Evolutionary conservation across 108 stramenopile species (phyloP), one percentile per base, ranked within the genome.

Genomic region (Nitzschia sp.): DNA sequence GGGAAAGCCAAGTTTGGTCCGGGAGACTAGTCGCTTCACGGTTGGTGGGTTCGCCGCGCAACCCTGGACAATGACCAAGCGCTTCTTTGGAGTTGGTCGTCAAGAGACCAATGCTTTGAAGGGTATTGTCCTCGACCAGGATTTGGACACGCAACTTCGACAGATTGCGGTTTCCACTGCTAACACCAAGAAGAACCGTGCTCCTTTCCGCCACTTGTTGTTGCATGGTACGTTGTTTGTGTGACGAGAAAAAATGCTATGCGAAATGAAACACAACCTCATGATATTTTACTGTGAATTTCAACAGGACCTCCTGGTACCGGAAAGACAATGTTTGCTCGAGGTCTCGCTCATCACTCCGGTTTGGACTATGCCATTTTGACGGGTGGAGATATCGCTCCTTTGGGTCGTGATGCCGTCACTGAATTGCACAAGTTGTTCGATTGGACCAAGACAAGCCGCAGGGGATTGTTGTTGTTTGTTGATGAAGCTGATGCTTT

Each of bases 401-500:
- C 99, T 0, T 80, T 99, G 66, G 98, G 98, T 17, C 85, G 94
- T 43, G 98, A 98, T 77, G 99, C 96, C 14, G 98, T 98, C 20
- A 98, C 98, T 22, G 98, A 99, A 78, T 82, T 99, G 61, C 99
- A 99, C 84, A 95, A 97, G 71, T 69, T 99, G 42, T 98, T 99
- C 76, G 97, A 98, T 66, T 99, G 98, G 98, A 95, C 98, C 41
- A 89, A 96, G 71, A 96, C 93, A 17, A 89, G 94, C 63, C 90
- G 89, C 3, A 84, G 85, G 51, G 99, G 99, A 21, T 71, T 99
- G 46, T 70, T 98, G 17, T 67, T 99, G 37, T 99, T 99, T 78
- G 95, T 99, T 26, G 99, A 99, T 77, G 99, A 99, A 76, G 99
- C 99, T 1, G 99, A 99, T 83, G 97, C 98, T 17, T 99, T 99